phyloP scores from a whole-genome alignment of 805 yeast species.

The Tetrapisispora iriomotensis region DNA sequence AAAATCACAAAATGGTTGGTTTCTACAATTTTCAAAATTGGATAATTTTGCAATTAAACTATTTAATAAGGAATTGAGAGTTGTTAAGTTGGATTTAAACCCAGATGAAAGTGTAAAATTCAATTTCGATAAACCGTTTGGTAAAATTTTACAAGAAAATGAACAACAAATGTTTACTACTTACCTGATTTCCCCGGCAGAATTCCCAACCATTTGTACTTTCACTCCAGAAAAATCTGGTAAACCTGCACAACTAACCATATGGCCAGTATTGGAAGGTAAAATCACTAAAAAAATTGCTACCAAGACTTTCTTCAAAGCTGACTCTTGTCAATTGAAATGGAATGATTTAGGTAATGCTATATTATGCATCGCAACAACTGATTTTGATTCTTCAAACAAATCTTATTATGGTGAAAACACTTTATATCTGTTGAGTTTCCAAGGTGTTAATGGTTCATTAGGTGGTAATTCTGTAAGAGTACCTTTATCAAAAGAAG shows the following conservation, averaged over 20 bases:
- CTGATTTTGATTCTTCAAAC: conserved; percentile 91
- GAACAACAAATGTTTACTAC: conserved; percentile 31
- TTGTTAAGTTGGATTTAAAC: conserved; percentile 32
- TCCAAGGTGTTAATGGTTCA: conserved; percentile 48
- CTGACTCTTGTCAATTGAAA: conserved; percentile 81
- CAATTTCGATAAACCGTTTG: conserved; percentile 44
- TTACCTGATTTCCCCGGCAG: conserved; percentile 76
- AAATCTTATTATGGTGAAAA: conserved; percentile 96
- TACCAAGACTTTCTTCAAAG: conserved; percentile 85
- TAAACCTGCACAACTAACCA: conserved; percentile 79
- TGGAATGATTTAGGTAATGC: conserved; percentile 97
- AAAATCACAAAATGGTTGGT: conserved; percentile 84
- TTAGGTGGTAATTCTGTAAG: conserved; percentile 88
- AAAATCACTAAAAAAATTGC: conserved; percentile 56
- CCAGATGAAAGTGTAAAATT: conserved; percentile 28
- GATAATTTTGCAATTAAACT: conserved; percentile 26
- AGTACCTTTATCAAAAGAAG: conserved; percentile 67
- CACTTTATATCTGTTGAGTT: conserved; percentile 63
- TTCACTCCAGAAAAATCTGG: conserved; percentile 82
- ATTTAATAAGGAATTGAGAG: conserved; percentile 24
- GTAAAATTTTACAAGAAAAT: conserved; percentile 37
- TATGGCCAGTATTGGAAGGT: conserved; percentile 43
- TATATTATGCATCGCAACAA: conserved; percentile 81
- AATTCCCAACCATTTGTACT: conserved; percentile 80
- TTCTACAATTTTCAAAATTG: conserved; percentile 27